Base-by-base conservation (phyloP, 164 flowering plant species). In the Amborella trichopoda region DNA sequence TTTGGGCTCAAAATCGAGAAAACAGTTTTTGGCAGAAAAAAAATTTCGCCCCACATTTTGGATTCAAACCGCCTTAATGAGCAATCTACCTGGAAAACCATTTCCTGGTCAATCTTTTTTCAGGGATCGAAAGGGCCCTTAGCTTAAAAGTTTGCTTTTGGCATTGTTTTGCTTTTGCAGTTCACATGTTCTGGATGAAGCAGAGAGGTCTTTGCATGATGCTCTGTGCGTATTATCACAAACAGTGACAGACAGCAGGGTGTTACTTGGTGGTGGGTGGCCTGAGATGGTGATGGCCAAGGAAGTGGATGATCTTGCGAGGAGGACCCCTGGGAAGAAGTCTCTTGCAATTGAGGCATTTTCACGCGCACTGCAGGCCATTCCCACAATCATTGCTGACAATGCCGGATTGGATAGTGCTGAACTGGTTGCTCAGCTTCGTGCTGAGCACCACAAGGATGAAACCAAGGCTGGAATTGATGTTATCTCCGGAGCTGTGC, bases 241-340 rank as follows among this genome's bases (percentile, higher is more conserved):
- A 67, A 93, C 99, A 9, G 96, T 88, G 34, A 74, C 53, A 50
- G 99, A 93, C 62, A 84, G 83, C 62, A 70, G 96, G 59, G 95
- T 91, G 47, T 62, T 91, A 59, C 71, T 82, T 53, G 99, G 99
- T 48, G 96, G 99, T 50, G 96, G 99, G 26, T 91, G 99, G 96
- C 96, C 99, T 34, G 99, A 91, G 77, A 84, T 91, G 99, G 78
- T 84, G 53, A 88, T 91, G 99, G 74, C 96, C 24, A 91, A 81
- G 67, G 95, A 75, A 53, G 90, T 91, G 43, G 99, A 91, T 70
- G 94, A 82, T 47, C 66, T 91, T 60, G 99, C 96, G 16, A 67
- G 83, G 18, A 82, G 60, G 57, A 93, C 99, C 48, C 96, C 96
- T 39, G 99, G 99, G 37, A 91, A 91, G 64, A 87, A 71, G 58